Evolutionary conservation across 345 rosid species (phyloP).

Genomic region (Lepidium aucheri): DNA sequence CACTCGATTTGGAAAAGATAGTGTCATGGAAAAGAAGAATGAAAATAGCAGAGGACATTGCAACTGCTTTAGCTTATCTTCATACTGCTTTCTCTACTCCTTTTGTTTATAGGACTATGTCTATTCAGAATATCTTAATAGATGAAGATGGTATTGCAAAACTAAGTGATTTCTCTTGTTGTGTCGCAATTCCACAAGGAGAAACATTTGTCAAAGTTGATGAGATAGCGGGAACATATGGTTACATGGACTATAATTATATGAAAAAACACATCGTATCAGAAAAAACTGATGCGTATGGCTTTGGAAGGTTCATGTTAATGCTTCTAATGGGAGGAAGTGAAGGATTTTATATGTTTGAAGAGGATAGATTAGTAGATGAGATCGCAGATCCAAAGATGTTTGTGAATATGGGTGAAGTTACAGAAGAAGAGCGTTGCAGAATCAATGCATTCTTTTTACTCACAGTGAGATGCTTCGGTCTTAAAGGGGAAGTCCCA

Average conservation of each 20-base stretch:
- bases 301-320: neutral
- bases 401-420: neutral
- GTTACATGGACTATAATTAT: neutral
- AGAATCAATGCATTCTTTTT: neutral
- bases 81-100: too few species aligned
- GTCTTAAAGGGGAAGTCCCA: neutral
- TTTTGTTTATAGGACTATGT: too few species aligned
- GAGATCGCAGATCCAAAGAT: too few species aligned
- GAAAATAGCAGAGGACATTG: too few species aligned
- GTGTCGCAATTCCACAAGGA: neutral
- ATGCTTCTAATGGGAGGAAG: neutral
- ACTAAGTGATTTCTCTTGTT: too few species aligned
- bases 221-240: neutral
- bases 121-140: too few species aligned
- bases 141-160: too few species aligned
- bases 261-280: neutral
- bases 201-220: neutral
- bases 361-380: neutral
- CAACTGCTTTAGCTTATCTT: too few species aligned
- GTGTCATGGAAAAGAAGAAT: too few species aligned
- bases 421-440: neutral
- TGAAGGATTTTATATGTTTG: neutral
- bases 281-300: neutral
- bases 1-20: too few species aligned
- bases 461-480: neutral